Conservation (phyloP, 2,329 filamentous ascomycete species). For the Aspergillus ustus region DNA sequence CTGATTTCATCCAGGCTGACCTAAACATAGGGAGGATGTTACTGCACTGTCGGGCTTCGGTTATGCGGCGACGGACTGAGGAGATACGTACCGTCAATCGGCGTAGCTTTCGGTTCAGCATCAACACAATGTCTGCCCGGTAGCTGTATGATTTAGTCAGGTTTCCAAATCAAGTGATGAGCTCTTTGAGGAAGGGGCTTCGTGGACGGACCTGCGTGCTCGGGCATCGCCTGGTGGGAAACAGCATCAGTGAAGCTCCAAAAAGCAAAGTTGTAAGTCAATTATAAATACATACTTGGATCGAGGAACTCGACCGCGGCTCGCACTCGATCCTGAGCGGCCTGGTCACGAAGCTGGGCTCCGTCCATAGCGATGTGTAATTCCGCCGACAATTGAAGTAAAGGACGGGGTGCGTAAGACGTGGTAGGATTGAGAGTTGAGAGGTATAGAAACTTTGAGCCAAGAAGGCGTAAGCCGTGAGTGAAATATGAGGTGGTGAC, state of each 20-base stretch:
- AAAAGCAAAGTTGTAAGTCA: not conserved
- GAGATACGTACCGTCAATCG: constrained; percentile 57
- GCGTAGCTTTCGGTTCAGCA: constrained; percentile 66
- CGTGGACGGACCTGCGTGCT: constrained; percentile 54
- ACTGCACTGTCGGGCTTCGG: not conserved
- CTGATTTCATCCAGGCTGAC: constrained; percentile 91
- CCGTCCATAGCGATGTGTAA: constrained; percentile 64
- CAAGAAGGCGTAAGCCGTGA: not conserved
- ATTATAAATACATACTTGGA: constrained; percentile 67
- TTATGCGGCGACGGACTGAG: not conserved
- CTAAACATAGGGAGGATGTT: constrained; percentile 29
- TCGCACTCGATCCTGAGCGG: constrained; percentile 79
- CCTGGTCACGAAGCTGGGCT: constrained; percentile 80
- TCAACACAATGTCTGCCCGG: constrained; percentile 82
- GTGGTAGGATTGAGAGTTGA: constrained; percentile 19
- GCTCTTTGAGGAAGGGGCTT: not conserved
- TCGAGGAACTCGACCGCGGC: constrained; percentile 92
- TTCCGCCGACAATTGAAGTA: constrained; percentile 17
- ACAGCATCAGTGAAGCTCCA: constrained; percentile 1
- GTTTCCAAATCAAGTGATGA: not conserved
- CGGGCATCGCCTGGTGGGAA: constrained; percentile 56
- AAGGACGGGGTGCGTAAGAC: constrained; percentile 17
- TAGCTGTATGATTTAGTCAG: constrained; percentile 66
- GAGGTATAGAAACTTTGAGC: not conserved
- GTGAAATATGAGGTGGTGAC: constrained; percentile 20